phyloP scores from a whole-genome alignment of 371 early-diverging fungal species.

The Rozella allomycis region DNA sequence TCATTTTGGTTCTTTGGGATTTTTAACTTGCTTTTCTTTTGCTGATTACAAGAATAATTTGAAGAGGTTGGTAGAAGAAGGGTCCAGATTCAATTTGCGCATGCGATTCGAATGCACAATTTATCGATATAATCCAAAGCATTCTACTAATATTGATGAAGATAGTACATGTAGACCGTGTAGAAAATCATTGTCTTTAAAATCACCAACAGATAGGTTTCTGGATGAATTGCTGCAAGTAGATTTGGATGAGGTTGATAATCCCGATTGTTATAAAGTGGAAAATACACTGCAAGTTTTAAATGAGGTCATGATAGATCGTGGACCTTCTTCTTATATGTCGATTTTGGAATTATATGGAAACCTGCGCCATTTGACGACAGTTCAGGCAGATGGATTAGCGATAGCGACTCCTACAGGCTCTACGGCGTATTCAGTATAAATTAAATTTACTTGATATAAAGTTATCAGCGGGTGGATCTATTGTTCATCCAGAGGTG shows the following conservation, averaged over 20 bases:
- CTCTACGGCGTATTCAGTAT: conserved; percentile 80
- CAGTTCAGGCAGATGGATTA: conserved; percentile 71
- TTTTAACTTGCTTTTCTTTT: conserved; percentile 67
- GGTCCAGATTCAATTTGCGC: conserved; percentile 31
- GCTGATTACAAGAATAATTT: conserved; percentile 1
- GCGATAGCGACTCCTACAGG: conserved; percentile 83
- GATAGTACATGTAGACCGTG: neutral
- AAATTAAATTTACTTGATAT: neutral
- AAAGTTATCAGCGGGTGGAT: conserved; percentile 78
- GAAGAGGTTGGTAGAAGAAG: neutral
- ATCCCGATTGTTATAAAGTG: conserved; percentile 1
- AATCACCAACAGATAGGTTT: neutral
- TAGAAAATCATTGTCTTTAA: neutral
- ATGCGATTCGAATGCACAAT: conserved; percentile 71
- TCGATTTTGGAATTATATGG: conserved; percentile 67
- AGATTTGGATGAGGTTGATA: neutral
- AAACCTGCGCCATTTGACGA: conserved; percentile 46
- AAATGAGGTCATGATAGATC: conserved; percentile 72
- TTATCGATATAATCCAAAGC: conserved; percentile 14
- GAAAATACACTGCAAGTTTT: conserved; percentile 32
- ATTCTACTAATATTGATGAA: neutral
- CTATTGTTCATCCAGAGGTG: conserved; percentile 80
- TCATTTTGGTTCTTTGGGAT: conserved; percentile 74
- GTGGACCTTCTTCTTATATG: conserved; percentile 72
- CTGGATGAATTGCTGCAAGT: too few relatives aligned